A percentile compares a stretch with the other conserved stretches of the same genome.
These are phyloP conservation scores for Candida khao-thaluensis DNA, from an alignment of 805 yeast species.

Conservation along the genomic window DNA sequence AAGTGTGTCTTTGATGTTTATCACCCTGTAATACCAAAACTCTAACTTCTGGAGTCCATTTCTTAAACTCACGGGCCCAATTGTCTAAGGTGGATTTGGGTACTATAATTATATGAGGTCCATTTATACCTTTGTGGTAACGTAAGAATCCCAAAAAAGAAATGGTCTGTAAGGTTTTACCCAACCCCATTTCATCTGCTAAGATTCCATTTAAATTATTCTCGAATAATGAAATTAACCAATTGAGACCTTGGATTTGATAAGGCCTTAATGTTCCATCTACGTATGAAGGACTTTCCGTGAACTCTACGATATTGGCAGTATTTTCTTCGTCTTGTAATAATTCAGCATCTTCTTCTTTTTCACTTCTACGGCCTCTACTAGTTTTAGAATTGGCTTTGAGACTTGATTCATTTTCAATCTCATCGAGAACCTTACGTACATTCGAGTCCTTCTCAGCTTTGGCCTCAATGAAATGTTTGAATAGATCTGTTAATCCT, in stretches of 20 bases:
- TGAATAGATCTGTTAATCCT: conserved; percentile 63
- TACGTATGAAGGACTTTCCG: conserved; percentile 52
- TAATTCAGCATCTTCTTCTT: conserved; percentile 93
- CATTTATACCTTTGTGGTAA: conserved; percentile 55
- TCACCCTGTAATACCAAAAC: conserved; percentile 73
- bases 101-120: conserved; percentile 74
- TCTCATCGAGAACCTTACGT: conserved; percentile 47
- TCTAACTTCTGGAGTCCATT: conserved; percentile 78
- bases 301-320: conserved; percentile 43
- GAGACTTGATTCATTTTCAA: conserved; percentile 16
- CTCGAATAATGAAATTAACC: conserved; percentile 69
- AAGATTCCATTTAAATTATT: conserved; percentile 71
- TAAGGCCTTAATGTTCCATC: conserved; percentile 66
- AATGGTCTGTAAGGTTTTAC: conserved; percentile 78
- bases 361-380: conserved; percentile 84
- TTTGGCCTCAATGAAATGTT: conserved; percentile 64
- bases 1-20: conserved; percentile 59
- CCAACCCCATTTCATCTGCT: conserved; percentile 87
- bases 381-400: conserved; percentile 22
- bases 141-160: conserved; percentile 72
- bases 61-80: conserved; percentile 74
- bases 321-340: conserved; percentile 72
- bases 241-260: conserved; percentile 78
- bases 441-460: conserved; percentile 62
- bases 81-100: conserved; percentile 81